phyloP scores from a whole-genome alignment of 139 green algal genomes.

The Axilococcus clingmanii region DNA sequence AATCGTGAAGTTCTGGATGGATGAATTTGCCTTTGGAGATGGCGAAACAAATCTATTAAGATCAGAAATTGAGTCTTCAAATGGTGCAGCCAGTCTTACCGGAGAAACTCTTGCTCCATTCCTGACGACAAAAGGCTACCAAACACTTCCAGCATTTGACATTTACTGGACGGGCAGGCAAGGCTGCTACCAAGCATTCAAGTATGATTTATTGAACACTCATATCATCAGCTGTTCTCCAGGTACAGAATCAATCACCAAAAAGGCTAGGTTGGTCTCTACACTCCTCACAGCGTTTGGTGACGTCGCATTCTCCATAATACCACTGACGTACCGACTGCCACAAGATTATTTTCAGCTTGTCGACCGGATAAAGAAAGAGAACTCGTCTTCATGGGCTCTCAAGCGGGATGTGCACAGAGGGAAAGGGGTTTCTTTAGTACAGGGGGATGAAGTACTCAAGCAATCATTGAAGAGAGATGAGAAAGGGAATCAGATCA shows the following conservation, averaged over 20 bases:
- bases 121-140: no score
- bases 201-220: background rate
- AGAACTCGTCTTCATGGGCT: slow-evolving; percentile 35
- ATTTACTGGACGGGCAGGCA: no score
- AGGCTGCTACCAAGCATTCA: no score
- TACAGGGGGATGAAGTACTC: background rate
- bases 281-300: slow-evolving; percentile 47
- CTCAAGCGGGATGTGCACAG: slow-evolving; percentile 53
- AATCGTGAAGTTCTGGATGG: no score
- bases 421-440: slow-evolving; percentile 30
- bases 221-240: slow-evolving; percentile 43
- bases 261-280: slow-evolving; percentile 37
- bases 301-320: slow-evolving; percentile 23
- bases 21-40: no score
- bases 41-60: no score
- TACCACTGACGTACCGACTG: slow-evolving; percentile 45
- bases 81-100: no score
- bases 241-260: slow-evolving; percentile 29
- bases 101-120: no score
- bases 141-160: no score
- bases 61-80: no score
- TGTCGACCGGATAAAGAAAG: slow-evolving; percentile 11
- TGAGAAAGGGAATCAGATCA: slow-evolving; percentile 8
- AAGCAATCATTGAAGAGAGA: background rate
- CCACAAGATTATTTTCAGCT: slow-evolving; percentile 44